Evolutionary conservation across 2,329 filamentous ascomycete genomes (phyloP).

Genomic region (Alternaria arbusti): DNA sequence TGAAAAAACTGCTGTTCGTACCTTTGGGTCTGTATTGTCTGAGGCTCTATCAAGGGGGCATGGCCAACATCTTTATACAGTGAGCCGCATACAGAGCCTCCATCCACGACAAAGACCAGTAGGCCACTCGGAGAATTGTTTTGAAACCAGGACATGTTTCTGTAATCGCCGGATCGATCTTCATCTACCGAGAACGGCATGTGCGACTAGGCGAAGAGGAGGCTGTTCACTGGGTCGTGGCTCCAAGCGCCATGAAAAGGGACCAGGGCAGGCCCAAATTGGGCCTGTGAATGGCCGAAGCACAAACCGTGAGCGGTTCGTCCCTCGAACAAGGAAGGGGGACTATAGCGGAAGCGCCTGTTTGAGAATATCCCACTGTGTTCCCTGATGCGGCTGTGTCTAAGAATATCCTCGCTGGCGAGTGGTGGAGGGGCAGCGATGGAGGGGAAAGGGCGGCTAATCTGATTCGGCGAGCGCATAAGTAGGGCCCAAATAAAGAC

Average conservation of each 20-base stretch:
- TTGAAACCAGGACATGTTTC: constrained; percentile 50
- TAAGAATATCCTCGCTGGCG: constrained; percentile 45
- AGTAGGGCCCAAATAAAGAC: constrained; percentile 31
- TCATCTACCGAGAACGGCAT: constrained; percentile 31
- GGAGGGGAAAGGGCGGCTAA: constrained; percentile 38
- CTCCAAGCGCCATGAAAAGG: constrained; percentile 42
- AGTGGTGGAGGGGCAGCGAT: constrained; percentile 29
- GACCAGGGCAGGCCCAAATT: constrained; percentile 29
- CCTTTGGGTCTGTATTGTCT: constrained; percentile 36
- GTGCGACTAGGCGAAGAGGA: constrained; percentile 39
- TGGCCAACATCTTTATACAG: constrained; percentile 41
- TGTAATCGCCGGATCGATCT: constrained; percentile 48
- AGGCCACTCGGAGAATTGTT: constrained; percentile 45
- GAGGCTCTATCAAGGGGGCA: constrained; percentile 23
- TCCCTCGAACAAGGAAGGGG: constrained; percentile 30
- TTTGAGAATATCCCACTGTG: constrained; percentile 37
- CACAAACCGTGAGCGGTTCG: constrained; percentile 31
- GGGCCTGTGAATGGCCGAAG: constrained; percentile 41
- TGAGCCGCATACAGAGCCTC: constrained; percentile 35
- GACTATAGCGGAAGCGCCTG: constrained; percentile 44
- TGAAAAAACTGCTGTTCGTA: constrained; percentile 41
- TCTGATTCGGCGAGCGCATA: constrained; percentile 35
- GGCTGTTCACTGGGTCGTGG: constrained; percentile 38
- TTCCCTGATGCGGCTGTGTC: constrained; percentile 43
- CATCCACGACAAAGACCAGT: constrained; percentile 33